Evolutionary conservation across 108 stramenopile genomes (phyloP).

Genomic region (Bacterosira constricta): DNA sequence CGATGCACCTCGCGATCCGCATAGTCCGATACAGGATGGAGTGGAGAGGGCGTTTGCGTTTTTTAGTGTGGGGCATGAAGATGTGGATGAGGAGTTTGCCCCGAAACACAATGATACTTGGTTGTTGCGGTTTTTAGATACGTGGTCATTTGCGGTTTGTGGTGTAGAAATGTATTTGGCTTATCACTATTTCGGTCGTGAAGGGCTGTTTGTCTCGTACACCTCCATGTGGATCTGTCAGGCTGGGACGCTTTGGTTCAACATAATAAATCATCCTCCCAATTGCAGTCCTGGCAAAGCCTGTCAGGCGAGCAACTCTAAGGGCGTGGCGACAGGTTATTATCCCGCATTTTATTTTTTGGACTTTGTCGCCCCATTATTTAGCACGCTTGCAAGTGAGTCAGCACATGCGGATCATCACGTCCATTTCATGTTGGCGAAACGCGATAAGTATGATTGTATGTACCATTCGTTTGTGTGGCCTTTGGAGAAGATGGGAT

Average conservation of each 20-base stretch:
- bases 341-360: slow-evolving; percentile 44
- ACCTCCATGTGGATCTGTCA: slow-evolving; percentile 58
- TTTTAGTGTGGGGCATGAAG: slow-evolving; percentile 26
- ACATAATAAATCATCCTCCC: slow-evolving; percentile 60
- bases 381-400: slow-evolving; percentile 36
- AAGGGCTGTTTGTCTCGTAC: slow-evolving; percentile 53
- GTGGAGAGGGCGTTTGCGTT: slow-evolving; percentile 57
- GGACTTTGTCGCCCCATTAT: slow-evolving; percentile 33
- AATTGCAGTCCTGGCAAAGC: slow-evolving; percentile 1
- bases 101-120: slow-evolving; percentile 48
- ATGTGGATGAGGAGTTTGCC: slow-evolving; percentile 55
- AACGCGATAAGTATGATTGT: slow-evolving; percentile 38
- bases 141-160: slow-evolving; percentile 42
- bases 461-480: slow-evolving; percentile 48
- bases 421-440: slow-evolving; percentile 44
- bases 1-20: slow-evolving; percentile 60
- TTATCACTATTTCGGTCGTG: slow-evolving; percentile 35
- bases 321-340: slow-evolving; percentile 26
- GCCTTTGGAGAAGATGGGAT: slow-evolving; percentile 40
- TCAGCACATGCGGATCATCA: slow-evolving; percentile 53
- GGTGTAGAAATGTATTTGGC: slow-evolving; percentile 18
- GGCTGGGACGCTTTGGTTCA: slow-evolving; percentile 59
- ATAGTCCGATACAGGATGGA: slow-evolving; percentile 53
- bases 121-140: slow-evolving; percentile 47
- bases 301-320: slow-evolving; percentile 34